Conservation (phyloP, 257 asterid species). For the Ehretia macrophylla region DNA sequence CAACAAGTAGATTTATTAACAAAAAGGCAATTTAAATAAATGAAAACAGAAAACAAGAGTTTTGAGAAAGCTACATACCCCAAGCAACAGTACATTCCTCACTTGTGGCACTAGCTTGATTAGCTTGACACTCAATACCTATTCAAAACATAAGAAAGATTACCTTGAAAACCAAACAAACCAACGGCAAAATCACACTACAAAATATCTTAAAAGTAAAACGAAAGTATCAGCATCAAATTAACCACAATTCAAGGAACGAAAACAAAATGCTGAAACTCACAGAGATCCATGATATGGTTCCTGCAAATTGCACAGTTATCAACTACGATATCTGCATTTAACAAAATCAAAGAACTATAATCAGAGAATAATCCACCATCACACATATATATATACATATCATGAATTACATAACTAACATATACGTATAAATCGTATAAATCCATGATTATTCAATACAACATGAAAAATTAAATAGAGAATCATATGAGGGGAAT, state of each 20-base stretch:
- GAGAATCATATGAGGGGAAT: too few species aligned
- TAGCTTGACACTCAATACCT: constrained; percentile 99
- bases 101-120: constrained; percentile 97
- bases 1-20: too few species aligned
- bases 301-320: constrained; percentile 95
- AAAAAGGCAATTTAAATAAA: background rate
- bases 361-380: background rate
- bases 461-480: too few species aligned
- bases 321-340: constrained; percentile 89
- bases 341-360: background rate
- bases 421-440: too few species aligned
- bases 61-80: constrained; percentile 54
- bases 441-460: background rate
- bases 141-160: constrained; percentile 1
- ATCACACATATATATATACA: background rate
- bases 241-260: background rate
- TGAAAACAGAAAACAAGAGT: background rate
- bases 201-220: too few species aligned
- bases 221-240: too few species aligned
- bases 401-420: too few species aligned
- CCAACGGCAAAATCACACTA: too few species aligned
- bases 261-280: constrained; percentile 22
- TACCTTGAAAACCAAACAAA: background rate
- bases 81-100: constrained; percentile 99
- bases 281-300: constrained; percentile 97